phyloP scores from a whole-genome alignment of 1,139 yeast genomes.

The Saccharomyces hybrid region DNA sequence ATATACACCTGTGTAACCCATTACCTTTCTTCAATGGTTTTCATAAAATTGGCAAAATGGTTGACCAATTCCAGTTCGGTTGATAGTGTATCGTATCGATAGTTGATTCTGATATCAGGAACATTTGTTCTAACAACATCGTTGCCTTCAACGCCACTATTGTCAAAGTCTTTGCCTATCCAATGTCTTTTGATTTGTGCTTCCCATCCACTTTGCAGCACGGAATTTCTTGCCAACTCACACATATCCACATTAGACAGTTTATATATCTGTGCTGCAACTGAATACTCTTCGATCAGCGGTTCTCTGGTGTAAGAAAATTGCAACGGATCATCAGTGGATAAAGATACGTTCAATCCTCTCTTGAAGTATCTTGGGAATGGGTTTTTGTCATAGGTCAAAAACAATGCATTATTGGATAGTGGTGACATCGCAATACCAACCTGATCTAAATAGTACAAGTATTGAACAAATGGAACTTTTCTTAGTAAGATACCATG shows the following conservation, averaged over 20 bases:
- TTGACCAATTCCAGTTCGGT: slow-evolving; percentile 71
- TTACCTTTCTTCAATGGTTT: neutral
- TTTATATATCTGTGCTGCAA: slow-evolving; percentile 95
- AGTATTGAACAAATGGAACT: slow-evolving; percentile 87
- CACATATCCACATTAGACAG: slow-evolving; percentile 94
- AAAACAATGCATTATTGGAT: slow-evolving; percentile 89
- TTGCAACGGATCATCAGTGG: slow-evolving; percentile 91
- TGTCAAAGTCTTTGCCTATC: slow-evolving; percentile 68
- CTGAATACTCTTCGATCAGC: slow-evolving; percentile 91
- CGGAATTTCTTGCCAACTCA: slow-evolving; percentile 79
- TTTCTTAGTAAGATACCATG: slow-evolving; percentile 93
- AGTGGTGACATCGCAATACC: slow-evolving; percentile 98
- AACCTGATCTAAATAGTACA: slow-evolving; percentile 87
- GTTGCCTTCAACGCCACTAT: slow-evolving; percentile 67
- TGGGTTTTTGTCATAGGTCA: slow-evolving; percentile 92
- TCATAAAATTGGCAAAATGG: slow-evolving; percentile 39
- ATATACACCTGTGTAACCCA: neutral
- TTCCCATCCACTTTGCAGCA: slow-evolving; percentile 89
- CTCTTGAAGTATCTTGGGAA: slow-evolving; percentile 82
- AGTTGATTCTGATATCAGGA: slow-evolving; percentile 77
- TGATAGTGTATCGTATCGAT: slow-evolving; percentile 70
- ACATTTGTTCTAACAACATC: slow-evolving; percentile 92
- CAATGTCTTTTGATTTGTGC: slow-evolving; percentile 77
- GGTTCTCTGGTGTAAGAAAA: slow-evolving; percentile 96
- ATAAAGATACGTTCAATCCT: slow-evolving; percentile 87